phyloP scores from a whole-genome alignment of 306 rosid species.

The Glycine soja region DNA sequence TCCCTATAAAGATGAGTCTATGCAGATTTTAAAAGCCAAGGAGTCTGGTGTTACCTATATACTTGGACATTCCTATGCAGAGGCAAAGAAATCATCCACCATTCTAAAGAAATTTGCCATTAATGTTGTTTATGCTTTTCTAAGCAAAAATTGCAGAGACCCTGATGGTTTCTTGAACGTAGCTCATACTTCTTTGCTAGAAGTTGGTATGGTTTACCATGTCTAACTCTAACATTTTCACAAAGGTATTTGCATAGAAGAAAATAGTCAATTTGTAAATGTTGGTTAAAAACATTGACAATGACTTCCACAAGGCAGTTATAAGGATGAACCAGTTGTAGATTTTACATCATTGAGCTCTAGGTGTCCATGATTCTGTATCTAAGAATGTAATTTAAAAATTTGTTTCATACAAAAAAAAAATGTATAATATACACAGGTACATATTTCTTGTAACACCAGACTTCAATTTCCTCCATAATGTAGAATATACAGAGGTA shows the following conservation, averaged over 20 bases:
- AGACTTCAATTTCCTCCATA: too few species aligned
- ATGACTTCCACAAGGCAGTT: constrained; percentile 19
- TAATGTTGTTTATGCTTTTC: constrained; percentile 65
- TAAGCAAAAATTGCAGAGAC: constrained; percentile 73
- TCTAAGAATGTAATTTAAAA: constrained; percentile 43
- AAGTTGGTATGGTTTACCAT: constrained; percentile 85
- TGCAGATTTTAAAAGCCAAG: constrained; percentile 67
- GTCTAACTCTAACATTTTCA: constrained; percentile 55
- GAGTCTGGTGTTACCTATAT: constrained; percentile 82
- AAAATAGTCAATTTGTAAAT: constrained; percentile 33
- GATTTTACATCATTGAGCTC: constrained; percentile 41
- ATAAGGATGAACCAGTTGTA: constrained; percentile 25
- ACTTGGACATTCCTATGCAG: constrained; percentile 75
- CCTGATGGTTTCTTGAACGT: constrained; percentile 71
- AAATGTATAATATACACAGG: constrained; percentile 27
- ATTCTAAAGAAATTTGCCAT: constrained; percentile 71
- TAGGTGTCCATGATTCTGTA: constrained; percentile 40
- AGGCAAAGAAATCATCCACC: constrained; percentile 76
- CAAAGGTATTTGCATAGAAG: constrained; percentile 17
- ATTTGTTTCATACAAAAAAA: constrained; percentile 40
- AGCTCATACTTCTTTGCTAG: constrained; percentile 73
- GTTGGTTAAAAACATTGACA: constrained; percentile 36
- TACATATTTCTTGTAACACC: neutral
- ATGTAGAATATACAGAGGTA: too few species aligned
- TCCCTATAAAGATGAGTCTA: constrained; percentile 56